Evolutionary conservation across 2,329 filamentous ascomycete species (phyloP), one percentile per base, ranked within the genome.

Genomic region (Penicillium olsonii): DNA sequence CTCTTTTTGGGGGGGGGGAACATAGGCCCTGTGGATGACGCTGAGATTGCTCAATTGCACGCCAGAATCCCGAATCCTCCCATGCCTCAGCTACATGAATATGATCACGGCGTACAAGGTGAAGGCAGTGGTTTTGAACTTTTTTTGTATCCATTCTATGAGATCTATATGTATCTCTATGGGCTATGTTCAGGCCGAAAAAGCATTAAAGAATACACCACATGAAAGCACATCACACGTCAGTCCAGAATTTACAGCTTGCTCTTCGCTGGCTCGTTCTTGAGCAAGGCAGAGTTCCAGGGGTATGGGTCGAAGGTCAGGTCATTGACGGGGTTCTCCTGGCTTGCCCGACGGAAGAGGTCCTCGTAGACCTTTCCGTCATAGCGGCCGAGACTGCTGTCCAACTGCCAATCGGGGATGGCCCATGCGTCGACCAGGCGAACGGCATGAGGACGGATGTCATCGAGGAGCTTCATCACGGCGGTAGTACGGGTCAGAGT

Each of bases 351-450:
- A 62, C 84, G 75, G 72, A 90, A 91, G 75, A 91, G 78, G 60
- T 90, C 87, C 67, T 88, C 85, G 59, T 91, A 91, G 1, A 90
- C 87, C 61, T 87, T 84, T 17, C 88, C 87, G 53, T 91, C 87
- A 37, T 80, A 81, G 2, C 87, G 76, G 1, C 88, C 87, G 33
- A 91, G 68, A 50, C 82, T 84, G 60, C 81, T 85, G 65, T 91
- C 87, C 2, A 91, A 78, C 60, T 88, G 85, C 85, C 85, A 91
- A 65, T 91, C 87, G 1, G 87, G 84, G 70, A 91, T 88, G 52
- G 82, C 81, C 88, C 87, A 91, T 0, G 84, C 76, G 62, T 91
- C 87, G 0, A 90, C 87, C 10, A 91, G 72, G 10, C 82, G 71
- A 12, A 91, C 78, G 1, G 87, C 86, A 64, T 91, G 87, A 3